Percentiles rank a stretch among this genome's conserved stretches.
These are phyloP conservation scores for Suillus bovinus DNA, from an alignment of 768 basidiomycete species.

Conservation along the genomic window DNA sequence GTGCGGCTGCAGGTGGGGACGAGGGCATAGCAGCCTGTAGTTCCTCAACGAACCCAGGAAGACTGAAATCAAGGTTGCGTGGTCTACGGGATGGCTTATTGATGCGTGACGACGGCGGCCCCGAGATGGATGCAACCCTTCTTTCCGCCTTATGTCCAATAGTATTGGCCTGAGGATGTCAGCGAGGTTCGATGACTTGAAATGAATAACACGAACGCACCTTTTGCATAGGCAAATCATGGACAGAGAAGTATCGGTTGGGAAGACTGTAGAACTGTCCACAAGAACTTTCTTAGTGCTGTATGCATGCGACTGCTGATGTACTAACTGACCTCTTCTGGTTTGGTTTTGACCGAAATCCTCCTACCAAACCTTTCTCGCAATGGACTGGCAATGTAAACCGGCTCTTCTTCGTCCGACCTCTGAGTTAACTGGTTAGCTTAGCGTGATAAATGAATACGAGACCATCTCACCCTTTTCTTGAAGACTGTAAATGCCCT, in stretches of 20 bases:
- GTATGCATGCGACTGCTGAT: neutral
- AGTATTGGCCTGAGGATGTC: constrained; percentile 3
- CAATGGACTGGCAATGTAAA: constrained; percentile 26
- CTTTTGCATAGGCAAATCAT: constrained; percentile 17
- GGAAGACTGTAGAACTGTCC: constrained; percentile 30
- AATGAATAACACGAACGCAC: constrained; percentile 14
- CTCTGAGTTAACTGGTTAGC: constrained; percentile 11
- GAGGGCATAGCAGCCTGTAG: constrained; percentile 2
- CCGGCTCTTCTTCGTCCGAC: constrained; percentile 25
- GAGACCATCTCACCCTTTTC: constrained; percentile 22
- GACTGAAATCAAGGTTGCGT: constrained; percentile 12
- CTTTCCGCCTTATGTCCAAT: constrained; percentile 23
- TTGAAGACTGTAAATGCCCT: constrained; percentile 24
- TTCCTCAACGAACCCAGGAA: constrained; percentile 17
- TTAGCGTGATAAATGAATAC: neutral
- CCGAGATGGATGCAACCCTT: constrained; percentile 22
- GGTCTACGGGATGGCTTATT: constrained; percentile 11
- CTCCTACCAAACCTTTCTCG: constrained; percentile 32
- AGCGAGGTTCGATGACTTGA: neutral
- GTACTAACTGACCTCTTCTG: constrained; percentile 31
- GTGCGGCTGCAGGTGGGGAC: neutral
- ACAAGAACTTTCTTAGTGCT: neutral
- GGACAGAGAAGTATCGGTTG: constrained; percentile 32
- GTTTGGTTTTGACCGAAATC: constrained; percentile 24
- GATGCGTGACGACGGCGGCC: constrained; percentile 15